A percentile compares a stretch with the other conserved stretches of the same genome.
Conservation (phyloP, 176 grass and related monocot genomes). For the barley (Hordeum vulgare) region DNA sequence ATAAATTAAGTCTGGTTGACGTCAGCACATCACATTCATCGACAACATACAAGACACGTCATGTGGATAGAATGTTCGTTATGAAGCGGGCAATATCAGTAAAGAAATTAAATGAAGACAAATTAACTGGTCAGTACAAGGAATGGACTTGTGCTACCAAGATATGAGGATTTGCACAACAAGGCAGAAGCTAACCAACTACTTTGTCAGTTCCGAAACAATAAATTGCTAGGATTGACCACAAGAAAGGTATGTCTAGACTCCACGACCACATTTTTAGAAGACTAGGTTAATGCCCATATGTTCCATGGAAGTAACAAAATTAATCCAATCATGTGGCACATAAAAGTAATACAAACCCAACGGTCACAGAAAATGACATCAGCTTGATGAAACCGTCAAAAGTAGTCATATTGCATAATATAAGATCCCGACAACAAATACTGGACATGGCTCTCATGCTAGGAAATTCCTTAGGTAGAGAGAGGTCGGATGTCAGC, state of each 20-base stretch:
- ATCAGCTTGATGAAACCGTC: not conserved
- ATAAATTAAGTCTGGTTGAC: not conserved
- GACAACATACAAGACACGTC: not conserved
- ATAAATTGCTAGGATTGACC: not conserved
- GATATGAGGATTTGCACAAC: not conserved
- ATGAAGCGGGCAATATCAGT: not conserved
- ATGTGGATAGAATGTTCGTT: not conserved
- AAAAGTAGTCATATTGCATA: not conserved
- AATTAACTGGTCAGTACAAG: not conserved
- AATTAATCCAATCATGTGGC: too few relatives aligned
- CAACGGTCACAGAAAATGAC: not conserved
- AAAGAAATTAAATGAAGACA: not conserved
- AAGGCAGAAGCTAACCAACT: not conserved
- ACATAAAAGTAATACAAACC: too few relatives aligned
- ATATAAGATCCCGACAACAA: not conserved
- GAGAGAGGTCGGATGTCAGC: not conserved
- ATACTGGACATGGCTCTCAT: accelerated
- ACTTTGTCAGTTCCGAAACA: too few relatives aligned
- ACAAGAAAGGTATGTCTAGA: not conserved
- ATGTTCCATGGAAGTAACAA: too few relatives aligned
- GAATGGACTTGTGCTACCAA: not conserved
- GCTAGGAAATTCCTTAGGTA: not conserved
- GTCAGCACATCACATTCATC: not conserved
- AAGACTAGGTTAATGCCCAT: too few relatives aligned
- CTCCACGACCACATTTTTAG: not conserved